Percentiles rank a stretch among this genome's conserved stretches.
phyloP scores from a whole-genome alignment of 768 basidiomycete species.

The Pleurotus salmoneostramineus region DNA sequence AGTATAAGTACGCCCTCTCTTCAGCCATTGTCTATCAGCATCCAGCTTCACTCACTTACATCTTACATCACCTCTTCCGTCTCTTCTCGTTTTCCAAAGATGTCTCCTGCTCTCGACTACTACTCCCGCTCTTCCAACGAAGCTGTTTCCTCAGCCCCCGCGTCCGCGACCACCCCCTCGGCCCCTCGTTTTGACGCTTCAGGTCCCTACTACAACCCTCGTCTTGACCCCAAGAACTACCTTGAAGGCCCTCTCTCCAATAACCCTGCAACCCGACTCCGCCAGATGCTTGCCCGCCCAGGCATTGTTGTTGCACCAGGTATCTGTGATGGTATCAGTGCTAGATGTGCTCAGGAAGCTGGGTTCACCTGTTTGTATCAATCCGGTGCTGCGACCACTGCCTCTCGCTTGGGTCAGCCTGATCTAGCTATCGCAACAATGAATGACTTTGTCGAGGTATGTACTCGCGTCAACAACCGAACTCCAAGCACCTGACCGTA shows the following conservation, averaged over 20 bases:
- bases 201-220: slow-evolving; percentile 56
- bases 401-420: slow-evolving; percentile 72
- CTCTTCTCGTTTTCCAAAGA: neutral
- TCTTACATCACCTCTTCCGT: too few species aligned
- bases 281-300: slow-evolving; percentile 65
- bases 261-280: slow-evolving; percentile 67
- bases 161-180: neutral
- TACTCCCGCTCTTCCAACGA: neutral
- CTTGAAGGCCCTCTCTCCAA: slow-evolving; percentile 63
- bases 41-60: too few species aligned
- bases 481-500: neutral
- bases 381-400: slow-evolving; percentile 79
- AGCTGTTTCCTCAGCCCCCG: neutral
- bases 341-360: slow-evolving; percentile 73
- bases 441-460: slow-evolving; percentile 69
- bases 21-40: too few species aligned
- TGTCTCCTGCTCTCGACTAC: slow-evolving; percentile 16
- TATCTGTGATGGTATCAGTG: slow-evolving; percentile 77
- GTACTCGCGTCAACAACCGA: neutral
- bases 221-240: slow-evolving; percentile 65
- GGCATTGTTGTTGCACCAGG: slow-evolving; percentile 76
- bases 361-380: slow-evolving; percentile 80
- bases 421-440: slow-evolving; percentile 75
- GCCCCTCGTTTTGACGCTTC: neutral
- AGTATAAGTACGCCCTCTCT: too few species aligned